These are phyloP conservation scores for Debaryomyces sp. DNA, from an alignment of 1,139 yeast species.

Conservation along the genomic window DNA sequence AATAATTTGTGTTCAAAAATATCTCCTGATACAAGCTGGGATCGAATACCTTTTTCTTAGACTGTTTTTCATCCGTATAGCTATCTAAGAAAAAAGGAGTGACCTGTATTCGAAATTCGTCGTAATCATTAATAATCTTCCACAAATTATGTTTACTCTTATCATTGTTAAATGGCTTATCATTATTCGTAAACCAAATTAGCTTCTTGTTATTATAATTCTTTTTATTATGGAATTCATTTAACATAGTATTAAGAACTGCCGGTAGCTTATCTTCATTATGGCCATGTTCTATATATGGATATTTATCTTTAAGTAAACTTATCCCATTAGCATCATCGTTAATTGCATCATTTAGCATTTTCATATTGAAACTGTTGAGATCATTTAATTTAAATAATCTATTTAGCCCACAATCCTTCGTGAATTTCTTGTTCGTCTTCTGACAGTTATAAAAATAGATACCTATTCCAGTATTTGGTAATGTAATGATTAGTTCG, in stretches of 20 bases:
- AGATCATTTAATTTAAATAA: constrained; percentile 39
- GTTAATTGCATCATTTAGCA: constrained; percentile 33
- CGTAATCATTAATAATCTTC: constrained; percentile 62
- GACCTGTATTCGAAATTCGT: constrained; percentile 53
- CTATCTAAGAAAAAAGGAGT: constrained; percentile 64
- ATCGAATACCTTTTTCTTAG: constrained; percentile 42
- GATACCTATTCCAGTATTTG: constrained; percentile 68
- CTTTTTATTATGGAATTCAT: constrained; percentile 33
- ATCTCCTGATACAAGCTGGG: constrained; percentile 58
- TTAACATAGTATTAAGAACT: constrained; percentile 35
- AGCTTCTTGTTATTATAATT: constrained; percentile 39
- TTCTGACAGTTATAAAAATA: constrained; percentile 56
- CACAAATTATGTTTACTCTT: constrained; percentile 46
- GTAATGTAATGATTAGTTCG: constrained; percentile 58
- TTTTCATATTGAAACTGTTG: constrained; percentile 44
- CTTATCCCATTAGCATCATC: constrained; percentile 29
- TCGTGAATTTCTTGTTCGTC: constrained; percentile 29
- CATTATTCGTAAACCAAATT: constrained; percentile 48
- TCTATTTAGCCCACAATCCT: constrained; percentile 30
- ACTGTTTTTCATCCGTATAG: constrained; percentile 14
- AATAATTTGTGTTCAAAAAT: constrained; percentile 46
- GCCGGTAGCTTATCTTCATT: constrained; percentile 38
- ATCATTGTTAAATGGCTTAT: constrained; percentile 34
- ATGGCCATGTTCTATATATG: constrained; percentile 24
- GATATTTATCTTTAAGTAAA: constrained; percentile 19